Evolutionary conservation across 495 filamentous ascomycete species (phyloP).

Genomic region (Tuber borchii): DNA sequence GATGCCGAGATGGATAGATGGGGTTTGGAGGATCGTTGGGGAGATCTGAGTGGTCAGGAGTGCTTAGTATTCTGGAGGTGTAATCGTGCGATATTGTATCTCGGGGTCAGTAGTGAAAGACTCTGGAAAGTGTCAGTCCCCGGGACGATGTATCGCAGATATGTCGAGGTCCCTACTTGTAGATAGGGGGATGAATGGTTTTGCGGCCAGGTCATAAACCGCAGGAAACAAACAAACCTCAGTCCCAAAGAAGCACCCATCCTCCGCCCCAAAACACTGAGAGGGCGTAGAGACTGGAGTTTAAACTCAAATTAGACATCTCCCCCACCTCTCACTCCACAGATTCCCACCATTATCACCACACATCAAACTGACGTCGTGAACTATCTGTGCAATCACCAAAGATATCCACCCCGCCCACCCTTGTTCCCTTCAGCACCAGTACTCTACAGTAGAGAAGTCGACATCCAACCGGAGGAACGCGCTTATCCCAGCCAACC

Average conservation of each 20-base stretch:
- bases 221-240: too few relatives aligned
- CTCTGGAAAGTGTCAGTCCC: not conserved
- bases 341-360: not conserved
- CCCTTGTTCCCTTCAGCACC: not conserved
- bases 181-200: too few relatives aligned
- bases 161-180: too few relatives aligned
- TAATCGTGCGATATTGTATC: not conserved
- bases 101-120: not conserved
- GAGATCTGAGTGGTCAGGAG: not conserved
- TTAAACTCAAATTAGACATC: too few relatives aligned
- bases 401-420: not conserved
- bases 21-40: not conserved
- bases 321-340: not conserved
- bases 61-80: not conserved
- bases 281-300: not conserved
- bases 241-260: too few relatives aligned
- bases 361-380: not conserved
- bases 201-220: too few relatives aligned
- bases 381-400: not conserved
- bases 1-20: not conserved
- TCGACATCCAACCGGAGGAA: not conserved
- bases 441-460: not conserved
- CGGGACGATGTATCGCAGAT: not conserved
- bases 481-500: not conserved
- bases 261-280: not conserved